Evolutionary conservation across 75 land plant species (phyloP).

Genomic region (Azolla pinnata): DNA sequence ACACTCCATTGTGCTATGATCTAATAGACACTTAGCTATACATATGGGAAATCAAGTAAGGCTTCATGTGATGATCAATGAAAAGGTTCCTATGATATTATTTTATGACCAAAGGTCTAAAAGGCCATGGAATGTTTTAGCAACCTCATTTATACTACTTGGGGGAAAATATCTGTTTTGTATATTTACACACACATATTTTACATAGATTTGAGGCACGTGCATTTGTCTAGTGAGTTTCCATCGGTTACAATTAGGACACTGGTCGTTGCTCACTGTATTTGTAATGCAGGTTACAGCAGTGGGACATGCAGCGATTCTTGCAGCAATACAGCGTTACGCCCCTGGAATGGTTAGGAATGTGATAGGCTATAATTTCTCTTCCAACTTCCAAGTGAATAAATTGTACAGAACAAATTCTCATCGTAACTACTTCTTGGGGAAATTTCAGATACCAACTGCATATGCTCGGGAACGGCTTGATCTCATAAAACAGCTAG

Average conservation of each 20-base stretch:
- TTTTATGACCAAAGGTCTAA: no score
- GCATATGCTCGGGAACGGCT: slow-evolving; percentile 82
- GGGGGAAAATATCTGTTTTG: no score
- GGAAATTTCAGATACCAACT: slow-evolving; percentile 64
- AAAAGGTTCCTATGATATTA: no score
- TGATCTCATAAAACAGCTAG: slow-evolving; percentile 80
- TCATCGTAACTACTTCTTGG: background rate
- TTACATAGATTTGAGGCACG: no score
- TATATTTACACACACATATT: no score
- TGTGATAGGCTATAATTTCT: no score
- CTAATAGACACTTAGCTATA: no score
- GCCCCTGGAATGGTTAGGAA: slow-evolving; percentile 69
- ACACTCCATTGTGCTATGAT: no score
- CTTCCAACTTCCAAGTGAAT: background rate
- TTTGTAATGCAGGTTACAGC: slow-evolving; percentile 70
- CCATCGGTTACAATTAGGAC: background rate
- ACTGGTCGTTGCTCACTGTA: background rate
- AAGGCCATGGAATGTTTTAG: no score
- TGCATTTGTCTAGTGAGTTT: no score
- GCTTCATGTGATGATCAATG: no score
- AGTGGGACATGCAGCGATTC: slow-evolving; percentile 95
- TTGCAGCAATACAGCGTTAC: slow-evolving; percentile 92
- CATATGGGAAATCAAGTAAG: background rate
- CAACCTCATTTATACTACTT: no score
- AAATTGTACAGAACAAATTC: background rate